phyloP scores from a whole-genome alignment of 2,329 filamentous ascomycete species.

The Paraphoma chrysanthemicola region DNA sequence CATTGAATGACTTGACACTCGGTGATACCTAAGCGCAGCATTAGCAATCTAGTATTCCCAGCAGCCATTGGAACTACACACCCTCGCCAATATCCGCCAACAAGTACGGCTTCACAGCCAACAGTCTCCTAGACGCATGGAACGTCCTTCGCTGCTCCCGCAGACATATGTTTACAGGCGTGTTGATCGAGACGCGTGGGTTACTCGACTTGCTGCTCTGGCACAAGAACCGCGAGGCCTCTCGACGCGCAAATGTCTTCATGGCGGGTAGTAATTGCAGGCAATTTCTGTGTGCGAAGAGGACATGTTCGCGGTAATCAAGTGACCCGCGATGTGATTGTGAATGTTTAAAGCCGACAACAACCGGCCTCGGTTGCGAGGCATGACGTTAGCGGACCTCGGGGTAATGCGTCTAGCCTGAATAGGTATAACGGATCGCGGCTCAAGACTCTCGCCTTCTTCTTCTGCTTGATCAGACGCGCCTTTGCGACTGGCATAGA shows the following conservation, averaged over 20 bases:
- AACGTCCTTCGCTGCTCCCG: conserved; percentile 48
- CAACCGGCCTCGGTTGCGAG: conserved; percentile 19
- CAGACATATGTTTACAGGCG: conserved; percentile 25
- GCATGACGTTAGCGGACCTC: conserved; percentile 22
- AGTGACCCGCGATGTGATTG: conserved; percentile 15
- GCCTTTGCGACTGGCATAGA: too few species aligned
- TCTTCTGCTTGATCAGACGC: background rate
- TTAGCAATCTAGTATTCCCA: conserved; percentile 2
- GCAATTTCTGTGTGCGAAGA: conserved; percentile 16
- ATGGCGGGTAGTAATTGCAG: conserved; percentile 25
- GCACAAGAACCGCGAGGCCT: conserved; percentile 36
- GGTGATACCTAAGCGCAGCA: conserved; percentile 74
- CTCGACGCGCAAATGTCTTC: conserved; percentile 41
- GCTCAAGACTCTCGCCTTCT: conserved; percentile 21
- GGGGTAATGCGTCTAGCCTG: conserved; percentile 17
- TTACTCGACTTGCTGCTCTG: conserved; percentile 27
- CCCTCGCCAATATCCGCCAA: conserved; percentile 88
- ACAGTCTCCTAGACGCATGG: conserved; percentile 36
- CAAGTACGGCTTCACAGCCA: conserved; percentile 77
- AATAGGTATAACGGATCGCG: conserved; percentile 18
- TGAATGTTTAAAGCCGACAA: conserved; percentile 25
- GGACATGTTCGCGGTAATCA: conserved; percentile 33
- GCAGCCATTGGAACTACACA: conserved; percentile 43
- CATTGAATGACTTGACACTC: conserved; percentile 99
- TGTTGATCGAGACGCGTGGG: conserved; percentile 30